phyloP scores from a whole-genome alignment of 2,329 filamentous ascomycete genomes.

The Ophiocordyceps camponoti-leonardi region DNA sequence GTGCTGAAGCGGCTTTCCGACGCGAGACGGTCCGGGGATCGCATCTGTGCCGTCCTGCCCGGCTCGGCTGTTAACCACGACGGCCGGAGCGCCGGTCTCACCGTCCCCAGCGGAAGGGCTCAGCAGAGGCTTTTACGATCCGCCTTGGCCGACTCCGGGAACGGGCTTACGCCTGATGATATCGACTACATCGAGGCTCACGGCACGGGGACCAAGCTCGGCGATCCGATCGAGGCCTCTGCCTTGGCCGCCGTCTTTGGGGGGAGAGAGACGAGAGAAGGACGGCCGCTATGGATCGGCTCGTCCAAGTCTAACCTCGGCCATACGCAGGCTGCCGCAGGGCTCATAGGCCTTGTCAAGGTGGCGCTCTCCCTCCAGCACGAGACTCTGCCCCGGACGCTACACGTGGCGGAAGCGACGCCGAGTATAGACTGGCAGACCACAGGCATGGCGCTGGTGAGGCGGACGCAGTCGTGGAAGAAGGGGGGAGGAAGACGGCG shows the following conservation, averaged over 20 bases:
- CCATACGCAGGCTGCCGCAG: conserved; percentile 44
- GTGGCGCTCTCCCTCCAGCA: conserved; percentile 17
- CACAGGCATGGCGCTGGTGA: conserved; percentile 2
- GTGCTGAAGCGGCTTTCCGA: conserved; percentile 25
- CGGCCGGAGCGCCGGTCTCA: conserved; percentile 9
- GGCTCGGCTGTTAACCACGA: conserved; percentile 20
- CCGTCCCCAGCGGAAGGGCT: conserved; percentile 5
- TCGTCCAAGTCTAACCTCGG: conserved; percentile 49
- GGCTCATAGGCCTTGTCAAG: conserved; percentile 40
- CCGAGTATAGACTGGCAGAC: conserved; percentile 3
- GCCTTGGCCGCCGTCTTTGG: too few relatives aligned
- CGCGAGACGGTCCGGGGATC: conserved; percentile 24
- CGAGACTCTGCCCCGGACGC: conserved; percentile 20
- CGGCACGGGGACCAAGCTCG: conserved; percentile 20
- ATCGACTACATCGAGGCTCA: conserved; percentile 14
- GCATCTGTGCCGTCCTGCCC: conserved; percentile 16
- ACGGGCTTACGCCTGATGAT: conserved; percentile 10
- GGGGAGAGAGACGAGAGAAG: not conserved
- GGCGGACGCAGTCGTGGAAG: conserved; percentile 2
- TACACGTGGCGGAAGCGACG: conserved; percentile 3
- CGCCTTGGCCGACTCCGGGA: conserved; percentile 12
- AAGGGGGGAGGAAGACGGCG: conserved; percentile 10
- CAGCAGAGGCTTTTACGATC: conserved; percentile 10
- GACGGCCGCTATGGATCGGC: conserved; percentile 26
- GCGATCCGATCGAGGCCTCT: conserved; percentile 4